Evolutionary conservation across 306 rosid genomes (phyloP), one percentile per base, ranked within the genome.

Genomic region (Datisca glomerata): DNA sequence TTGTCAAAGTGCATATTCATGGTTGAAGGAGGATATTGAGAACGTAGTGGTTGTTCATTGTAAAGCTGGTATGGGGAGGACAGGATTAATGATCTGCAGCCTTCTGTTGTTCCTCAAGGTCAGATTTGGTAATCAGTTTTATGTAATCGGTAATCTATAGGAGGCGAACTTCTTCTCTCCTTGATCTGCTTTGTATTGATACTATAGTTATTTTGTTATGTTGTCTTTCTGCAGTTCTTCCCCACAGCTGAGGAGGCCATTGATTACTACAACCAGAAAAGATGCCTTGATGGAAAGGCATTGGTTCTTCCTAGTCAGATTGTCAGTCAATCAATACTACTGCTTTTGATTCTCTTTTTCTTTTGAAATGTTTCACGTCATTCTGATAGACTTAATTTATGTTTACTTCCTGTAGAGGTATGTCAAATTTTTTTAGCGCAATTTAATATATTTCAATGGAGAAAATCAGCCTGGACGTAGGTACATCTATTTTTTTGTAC

Each of bases 51-150:
- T 80, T 48, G 81, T 83, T 61, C 97, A 89, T 71, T 89, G 95
- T 72, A 83, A 89, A 75, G 97, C 97, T 65, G 97, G 95, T 47
- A 66, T 89, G 91, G 95, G 76, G 40, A 83, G 97, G 69, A 89
- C 97, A 22, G 97, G 97, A 55, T 48, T 89, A 74, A 80, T 89
- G 97, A 72, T 89, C 24, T 89, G 91, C 55, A 67, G 95, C 53
- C 97, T 89, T 66, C 95, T 89, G 61, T 60, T 89, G 53, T 77
- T 53, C 70, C 85, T 89, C 10, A 80, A 89, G 93, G 97, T 74
- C 34, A 68, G 66, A 46, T 34, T 28, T 49, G 22, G 45, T 35
- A 42, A 33, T 58, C 28, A 33, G 32, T 56, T 42, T 52, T 57
- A 27, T 54, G 41, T 18, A 42, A 37, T 53, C 41, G 14, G 43